These are phyloP conservation scores for Sinapis alba DNA, from an alignment of 441 rosid species.

Conservation along the genomic window DNA sequence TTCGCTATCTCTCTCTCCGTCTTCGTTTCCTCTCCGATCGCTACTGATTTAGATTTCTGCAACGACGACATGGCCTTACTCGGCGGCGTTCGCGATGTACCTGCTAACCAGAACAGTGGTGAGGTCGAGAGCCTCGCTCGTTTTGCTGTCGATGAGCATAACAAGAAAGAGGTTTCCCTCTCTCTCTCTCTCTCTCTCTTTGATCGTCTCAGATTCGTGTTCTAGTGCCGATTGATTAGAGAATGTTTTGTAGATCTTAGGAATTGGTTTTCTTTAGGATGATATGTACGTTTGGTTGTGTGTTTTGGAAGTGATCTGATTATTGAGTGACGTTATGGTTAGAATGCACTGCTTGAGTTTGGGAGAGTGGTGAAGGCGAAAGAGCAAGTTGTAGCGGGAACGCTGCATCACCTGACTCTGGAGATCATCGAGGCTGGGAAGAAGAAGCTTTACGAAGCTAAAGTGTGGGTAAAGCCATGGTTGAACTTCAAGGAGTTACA, in stretches of 20 bases:
- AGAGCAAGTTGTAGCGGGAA: conserved; percentile 87
- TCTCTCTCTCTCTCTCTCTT: neutral
- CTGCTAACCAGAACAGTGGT: conserved; percentile 56
- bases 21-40: conserved; percentile 26
- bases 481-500: conserved; percentile 80
- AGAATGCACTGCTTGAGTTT: conserved; percentile 83
- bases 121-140: conserved; percentile 70
- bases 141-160: conserved; percentile 85
- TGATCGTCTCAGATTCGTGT: conserved; percentile 3
- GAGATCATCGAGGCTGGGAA: conserved; percentile 82
- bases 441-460: conserved; percentile 86
- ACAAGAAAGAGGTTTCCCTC: conserved; percentile 65
- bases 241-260: neutral
- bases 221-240: neutral
- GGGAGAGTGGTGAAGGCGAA: conserved; percentile 76
- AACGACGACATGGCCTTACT: conserved; percentile 52
- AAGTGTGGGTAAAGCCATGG: conserved; percentile 96
- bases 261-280: neutral
- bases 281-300: neutral
- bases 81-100: conserved; percentile 65
- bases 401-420: conserved; percentile 76
- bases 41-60: conserved; percentile 45
- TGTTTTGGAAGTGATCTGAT: neutral
- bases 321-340: conserved; percentile 8
- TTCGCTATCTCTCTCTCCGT: conserved; percentile 19